These are phyloP conservation scores for Pouteria campechiana DNA, from an alignment of 179 eudicot species.

Conservation along the genomic window DNA sequence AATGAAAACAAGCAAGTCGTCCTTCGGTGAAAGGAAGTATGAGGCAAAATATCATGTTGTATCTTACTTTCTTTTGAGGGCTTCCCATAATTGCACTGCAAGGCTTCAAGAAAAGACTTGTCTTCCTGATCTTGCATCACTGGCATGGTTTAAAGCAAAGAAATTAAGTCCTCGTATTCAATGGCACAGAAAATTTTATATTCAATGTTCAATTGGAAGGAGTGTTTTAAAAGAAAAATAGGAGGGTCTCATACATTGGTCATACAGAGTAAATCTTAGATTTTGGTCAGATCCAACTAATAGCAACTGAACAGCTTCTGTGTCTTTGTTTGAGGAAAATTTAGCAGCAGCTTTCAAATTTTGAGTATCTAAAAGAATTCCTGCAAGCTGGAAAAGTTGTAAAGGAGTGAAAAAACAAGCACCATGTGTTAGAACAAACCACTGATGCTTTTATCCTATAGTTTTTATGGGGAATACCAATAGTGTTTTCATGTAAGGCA, in stretches of 20 bases:
- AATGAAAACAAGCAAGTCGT: too few relatives aligned
- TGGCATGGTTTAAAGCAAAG: too few relatives aligned
- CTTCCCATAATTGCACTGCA: conserved; percentile 24
- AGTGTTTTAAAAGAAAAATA: conserved; percentile 1
- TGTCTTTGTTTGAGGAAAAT: conserved; percentile 25
- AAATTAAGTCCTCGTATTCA: too few relatives aligned
- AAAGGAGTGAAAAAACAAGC: not conserved
- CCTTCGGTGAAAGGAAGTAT: too few relatives aligned
- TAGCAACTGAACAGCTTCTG: conserved; percentile 37
- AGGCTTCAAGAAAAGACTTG: conserved; percentile 18
- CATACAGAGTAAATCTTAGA: conserved; percentile 21
- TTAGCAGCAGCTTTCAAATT: conserved; percentile 20
- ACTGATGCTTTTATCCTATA: too few relatives aligned
- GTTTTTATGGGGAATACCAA: conserved; percentile 18
- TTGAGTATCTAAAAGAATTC: conserved; percentile 38
- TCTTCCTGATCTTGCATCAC: conserved; percentile 36
- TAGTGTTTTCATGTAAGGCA: conserved; percentile 32
- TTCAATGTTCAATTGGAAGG: too few relatives aligned
- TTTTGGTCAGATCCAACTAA: conserved; percentile 30
- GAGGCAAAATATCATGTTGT: too few relatives aligned
- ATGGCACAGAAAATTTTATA: too few relatives aligned
- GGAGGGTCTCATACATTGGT: conserved; percentile 30
- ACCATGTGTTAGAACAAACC: too few relatives aligned
- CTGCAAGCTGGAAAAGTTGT: conserved; percentile 25
- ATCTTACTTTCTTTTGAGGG: conserved; percentile 24